These are phyloP conservation scores for Septoria linicola DNA, from an alignment of 2,329 filamentous ascomycete genomes.

Conservation along the genomic window DNA sequence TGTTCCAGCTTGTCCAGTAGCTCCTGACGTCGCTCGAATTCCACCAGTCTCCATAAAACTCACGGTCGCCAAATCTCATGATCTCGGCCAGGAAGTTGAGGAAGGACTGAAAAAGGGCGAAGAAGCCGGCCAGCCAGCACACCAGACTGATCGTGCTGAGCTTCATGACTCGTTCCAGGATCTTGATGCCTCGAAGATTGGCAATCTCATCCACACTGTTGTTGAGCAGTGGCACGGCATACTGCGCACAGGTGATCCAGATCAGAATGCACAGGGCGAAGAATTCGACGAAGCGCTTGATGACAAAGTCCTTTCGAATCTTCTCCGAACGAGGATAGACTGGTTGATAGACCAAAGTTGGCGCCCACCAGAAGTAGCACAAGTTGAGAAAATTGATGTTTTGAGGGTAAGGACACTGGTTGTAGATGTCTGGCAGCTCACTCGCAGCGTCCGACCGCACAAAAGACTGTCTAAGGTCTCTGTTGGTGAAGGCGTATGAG, in stretches of 20 bases:
- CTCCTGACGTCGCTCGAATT: conserved; percentile 80
- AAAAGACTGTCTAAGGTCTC: conserved; percentile 87
- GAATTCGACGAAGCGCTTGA: conserved; percentile 77
- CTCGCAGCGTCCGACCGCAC: conserved; percentile 67
- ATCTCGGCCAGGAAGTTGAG: conserved; percentile 90
- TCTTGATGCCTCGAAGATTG: conserved; percentile 73
- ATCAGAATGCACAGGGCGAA: conserved; percentile 72
- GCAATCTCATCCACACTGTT: conserved; percentile 90
- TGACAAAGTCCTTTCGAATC: conserved; percentile 84
- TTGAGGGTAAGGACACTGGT: conserved; percentile 77
- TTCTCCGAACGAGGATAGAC: conserved; percentile 82
- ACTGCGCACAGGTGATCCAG: conserved; percentile 93
- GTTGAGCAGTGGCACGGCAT: conserved; percentile 81
- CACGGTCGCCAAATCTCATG: conserved; percentile 83
- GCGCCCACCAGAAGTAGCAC: conserved; percentile 96
- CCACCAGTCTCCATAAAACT: conserved; percentile 99
- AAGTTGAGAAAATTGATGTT: conserved; percentile 90
- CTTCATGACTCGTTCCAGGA: conserved; percentile 88
- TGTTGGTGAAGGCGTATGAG: conserved; percentile 94
- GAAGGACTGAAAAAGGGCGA: conserved; percentile 89
- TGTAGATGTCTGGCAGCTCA: conserved; percentile 77
- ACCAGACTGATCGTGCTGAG: conserved; percentile 91
- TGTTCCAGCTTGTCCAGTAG: conserved; percentile 98
- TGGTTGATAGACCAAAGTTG: conserved; percentile 93
- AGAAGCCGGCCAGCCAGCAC: conserved; percentile 97